Base-by-base conservation (phyloP, 805 yeast species). In the Lipomyces sp. region DNA sequence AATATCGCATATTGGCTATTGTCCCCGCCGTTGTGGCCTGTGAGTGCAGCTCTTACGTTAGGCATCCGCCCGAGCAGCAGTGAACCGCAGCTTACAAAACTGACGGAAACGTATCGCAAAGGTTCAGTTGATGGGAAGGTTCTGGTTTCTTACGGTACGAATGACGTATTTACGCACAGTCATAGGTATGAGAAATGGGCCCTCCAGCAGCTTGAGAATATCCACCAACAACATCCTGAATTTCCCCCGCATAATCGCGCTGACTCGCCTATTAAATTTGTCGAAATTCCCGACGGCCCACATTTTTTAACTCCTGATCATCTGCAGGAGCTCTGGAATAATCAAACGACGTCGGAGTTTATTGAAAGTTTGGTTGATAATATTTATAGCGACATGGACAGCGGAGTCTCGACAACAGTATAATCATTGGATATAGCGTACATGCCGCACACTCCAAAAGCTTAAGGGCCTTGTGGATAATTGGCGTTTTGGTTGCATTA, bases 11-110 rank as follows among this genome's bases (percentile, higher is more conserved):
- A 63, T 18, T 53, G 61, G 60, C 54, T 67, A 3, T 33, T 67
- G 5, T 67, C 71, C 13, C 70, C 71, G 30, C 67, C 69, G 3
- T 39, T 67, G 35, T 67, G 69, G 69, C 71, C 71, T 3, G 50
- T 54, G n/a, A 35, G 59, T 33, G 58, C 57, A 4, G 33, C 48
- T 18, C 55, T 67, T 24, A 64, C 70, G 7, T 24, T 67, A 0
- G 30, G 61, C 11, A 4, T 67, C 29, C 59, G 66, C 7, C 57
- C 69, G 5, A 34, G 58, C 30, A 53, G 35, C 13, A 35, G 53
- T 13, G 69, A 66, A 30, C 69, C 69, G 7, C 69, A 63, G 30
- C 32, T 66, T 42, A 45, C 59, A 37, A 51, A 53, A 33, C 39
- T 53, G 53, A 37, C 48, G 4, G 18, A 10, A 10, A 35, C 35